phyloP scores from a whole-genome alignment of 306 rosid species.

The Castanea mollissima region DNA sequence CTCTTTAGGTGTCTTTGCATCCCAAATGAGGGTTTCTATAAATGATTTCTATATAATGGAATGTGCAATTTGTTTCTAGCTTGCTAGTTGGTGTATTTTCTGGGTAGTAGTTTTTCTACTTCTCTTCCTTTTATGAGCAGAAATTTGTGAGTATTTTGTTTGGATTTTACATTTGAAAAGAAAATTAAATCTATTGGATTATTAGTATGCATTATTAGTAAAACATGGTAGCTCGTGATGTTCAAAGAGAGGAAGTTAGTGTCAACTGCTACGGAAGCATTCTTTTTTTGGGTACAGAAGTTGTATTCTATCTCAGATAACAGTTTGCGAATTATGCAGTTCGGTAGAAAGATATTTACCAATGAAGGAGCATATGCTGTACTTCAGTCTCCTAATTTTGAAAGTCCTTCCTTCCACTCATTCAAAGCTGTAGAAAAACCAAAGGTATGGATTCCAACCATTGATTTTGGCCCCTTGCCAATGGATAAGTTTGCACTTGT shows the following conservation, averaged over 20 bases:
- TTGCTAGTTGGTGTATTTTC: neutral
- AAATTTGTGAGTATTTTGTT: neutral
- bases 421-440: slow-evolving; percentile 68
- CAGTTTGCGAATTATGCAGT: slow-evolving; percentile 45
- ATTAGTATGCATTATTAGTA: slow-evolving; percentile 1
- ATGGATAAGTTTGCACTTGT: slow-evolving; percentile 3
- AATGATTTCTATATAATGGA: neutral
- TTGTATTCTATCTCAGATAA: slow-evolving; percentile 5
- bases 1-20: neutral
- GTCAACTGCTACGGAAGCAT: slow-evolving; percentile 22
- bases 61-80: neutral
- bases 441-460: slow-evolving; percentile 41
- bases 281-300: slow-evolving; percentile 3
- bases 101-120: neutral
- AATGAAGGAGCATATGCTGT: slow-evolving; percentile 85
- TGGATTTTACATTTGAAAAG: slow-evolving; percentile 1
- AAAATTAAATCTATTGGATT: slow-evolving; percentile 5
- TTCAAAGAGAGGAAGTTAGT: slow-evolving; percentile 9
- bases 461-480: neutral
- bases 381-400: slow-evolving; percentile 67
- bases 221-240: neutral
- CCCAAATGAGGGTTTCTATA: neutral
- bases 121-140: no score
- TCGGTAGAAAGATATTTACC: slow-evolving; percentile 56
- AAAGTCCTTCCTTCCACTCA: slow-evolving; percentile 65